Evolutionary conservation across 495 filamentous ascomycete genomes (phyloP).

Genomic region (Astrothelium subdiscretum): DNA sequence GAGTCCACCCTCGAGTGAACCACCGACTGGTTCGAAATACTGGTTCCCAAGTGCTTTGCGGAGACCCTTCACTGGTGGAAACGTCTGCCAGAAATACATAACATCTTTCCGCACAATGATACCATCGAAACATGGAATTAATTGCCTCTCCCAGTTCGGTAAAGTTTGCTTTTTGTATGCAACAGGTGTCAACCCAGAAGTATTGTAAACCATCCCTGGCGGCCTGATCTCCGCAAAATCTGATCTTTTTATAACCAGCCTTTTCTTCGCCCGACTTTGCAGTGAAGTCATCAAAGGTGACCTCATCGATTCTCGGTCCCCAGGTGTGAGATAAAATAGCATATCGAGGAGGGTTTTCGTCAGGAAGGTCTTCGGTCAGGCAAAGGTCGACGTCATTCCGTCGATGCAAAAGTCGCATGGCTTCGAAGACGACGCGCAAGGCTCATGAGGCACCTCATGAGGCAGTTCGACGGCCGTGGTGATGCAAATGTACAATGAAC

Average conservation of each 20-base stretch:
- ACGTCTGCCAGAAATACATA: constrained; percentile 1
- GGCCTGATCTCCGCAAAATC: constrained; percentile 6
- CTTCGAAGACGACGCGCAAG: too few relatives aligned
- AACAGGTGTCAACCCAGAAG: constrained; percentile 1
- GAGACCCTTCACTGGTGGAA: neutral
- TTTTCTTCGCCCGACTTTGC: neutral
- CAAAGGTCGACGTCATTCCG: too few relatives aligned
- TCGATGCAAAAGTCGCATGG: too few relatives aligned
- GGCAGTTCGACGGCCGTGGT: too few relatives aligned
- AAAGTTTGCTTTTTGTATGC: neutral
- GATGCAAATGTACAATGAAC: too few relatives aligned
- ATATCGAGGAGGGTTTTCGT: neutral
- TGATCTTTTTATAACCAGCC: constrained; percentile 9
- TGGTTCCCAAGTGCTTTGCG: neutral
- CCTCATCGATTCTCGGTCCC: constrained; percentile 6
- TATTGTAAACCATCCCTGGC: neutral
- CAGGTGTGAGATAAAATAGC: constrained; percentile 13
- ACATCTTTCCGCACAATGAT: neutral
- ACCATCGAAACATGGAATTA: neutral
- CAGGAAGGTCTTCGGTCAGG: constrained; percentile 6
- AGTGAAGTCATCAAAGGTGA: constrained; percentile 5
- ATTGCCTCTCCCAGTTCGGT: neutral
- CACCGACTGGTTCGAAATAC: constrained; percentile 7
- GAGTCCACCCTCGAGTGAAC: constrained; percentile 13
- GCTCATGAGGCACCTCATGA: too few relatives aligned